Evolutionary conservation across 1,284 basidiomycete species (phyloP).

Genomic region (Ustilago sp.): DNA sequence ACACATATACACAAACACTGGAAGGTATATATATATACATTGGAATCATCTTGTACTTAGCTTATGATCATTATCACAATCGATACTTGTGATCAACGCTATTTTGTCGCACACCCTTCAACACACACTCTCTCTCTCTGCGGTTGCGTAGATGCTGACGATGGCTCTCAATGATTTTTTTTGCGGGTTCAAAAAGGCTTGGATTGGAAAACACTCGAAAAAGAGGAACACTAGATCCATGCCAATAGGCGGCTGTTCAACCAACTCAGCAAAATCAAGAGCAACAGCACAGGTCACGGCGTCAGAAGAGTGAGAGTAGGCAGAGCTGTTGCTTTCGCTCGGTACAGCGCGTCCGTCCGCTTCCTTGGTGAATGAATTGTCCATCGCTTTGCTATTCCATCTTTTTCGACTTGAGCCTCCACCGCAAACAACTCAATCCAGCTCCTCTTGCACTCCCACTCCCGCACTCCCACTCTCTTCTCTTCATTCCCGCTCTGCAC

Average conservation of each 20-base stretch:
- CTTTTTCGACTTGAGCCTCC: slow-evolving; percentile 18
- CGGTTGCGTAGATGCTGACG: slow-evolving; percentile 6
- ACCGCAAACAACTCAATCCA: slow-evolving; percentile 5
- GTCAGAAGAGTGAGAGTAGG: neutral
- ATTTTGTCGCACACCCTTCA: too few relatives aligned
- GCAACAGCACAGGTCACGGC: neutral
- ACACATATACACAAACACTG: too few relatives aligned
- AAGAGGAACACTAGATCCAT: slow-evolving; percentile 9
- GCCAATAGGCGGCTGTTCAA: neutral
- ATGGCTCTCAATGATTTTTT: neutral
- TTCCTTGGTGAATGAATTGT: slow-evolving; percentile 1
- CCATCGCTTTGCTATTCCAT: slow-evolving; percentile 23
- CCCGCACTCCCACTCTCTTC: slow-evolving; percentile 8
- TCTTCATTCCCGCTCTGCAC: neutral
- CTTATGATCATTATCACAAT: too few relatives aligned
- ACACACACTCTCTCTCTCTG: neutral
- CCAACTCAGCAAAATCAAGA: neutral
- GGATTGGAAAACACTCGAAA: slow-evolving; percentile 20
- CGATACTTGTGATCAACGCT: too few relatives aligned
- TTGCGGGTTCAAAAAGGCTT: neutral
- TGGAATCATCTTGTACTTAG: too few relatives aligned
- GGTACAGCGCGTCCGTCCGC: slow-evolving; percentile 15
- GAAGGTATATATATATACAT: too few relatives aligned
- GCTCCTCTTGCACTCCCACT: neutral
- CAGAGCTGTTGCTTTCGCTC: slow-evolving; percentile 27